These are phyloP conservation scores for Hypoxylon sp. DNA, from an alignment of 2,329 filamentous ascomycete genomes.

Conservation along the genomic window DNA sequence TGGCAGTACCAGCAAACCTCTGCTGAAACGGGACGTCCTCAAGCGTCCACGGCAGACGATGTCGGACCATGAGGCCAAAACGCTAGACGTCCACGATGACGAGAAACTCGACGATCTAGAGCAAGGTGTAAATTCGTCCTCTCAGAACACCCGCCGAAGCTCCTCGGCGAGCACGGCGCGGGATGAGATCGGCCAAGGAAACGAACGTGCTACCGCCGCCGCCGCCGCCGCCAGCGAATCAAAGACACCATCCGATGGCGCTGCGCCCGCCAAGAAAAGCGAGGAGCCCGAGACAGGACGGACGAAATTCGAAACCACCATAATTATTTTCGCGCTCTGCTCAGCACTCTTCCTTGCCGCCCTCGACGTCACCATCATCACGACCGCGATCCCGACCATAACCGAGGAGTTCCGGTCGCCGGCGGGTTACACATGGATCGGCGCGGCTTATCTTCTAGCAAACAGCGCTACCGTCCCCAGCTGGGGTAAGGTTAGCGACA, in stretches of 20 bases:
- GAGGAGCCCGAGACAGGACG: constrained; percentile 42
- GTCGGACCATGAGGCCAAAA: constrained; percentile 31
- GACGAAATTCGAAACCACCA: constrained; percentile 48
- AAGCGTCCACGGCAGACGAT: constrained; percentile 13
- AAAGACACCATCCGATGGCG: constrained; percentile 7
- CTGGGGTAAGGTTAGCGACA: constrained; percentile 74
- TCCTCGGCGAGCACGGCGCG: constrained; percentile 34
- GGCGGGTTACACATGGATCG: constrained; percentile 82
- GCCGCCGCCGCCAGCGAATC: neutral
- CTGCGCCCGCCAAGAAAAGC: constrained; percentile 14
- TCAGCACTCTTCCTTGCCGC: constrained; percentile 64
- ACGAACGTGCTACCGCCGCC: constrained; percentile 15
- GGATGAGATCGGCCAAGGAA: constrained; percentile 20
- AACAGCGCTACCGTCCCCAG: constrained; percentile 75
- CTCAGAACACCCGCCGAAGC: constrained; percentile 22
- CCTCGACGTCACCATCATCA: constrained; percentile 72
- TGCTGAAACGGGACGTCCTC: constrained; percentile 4
- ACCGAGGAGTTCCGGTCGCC: constrained; percentile 72
- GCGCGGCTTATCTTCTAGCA: constrained; percentile 78
- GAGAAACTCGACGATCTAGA: constrained; percentile 42
- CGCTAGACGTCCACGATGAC: constrained; percentile 34
- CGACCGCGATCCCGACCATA: constrained; percentile 76
- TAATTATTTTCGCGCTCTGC: constrained; percentile 52
- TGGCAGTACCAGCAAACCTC: constrained; percentile 9
- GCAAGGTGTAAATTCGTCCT: constrained; percentile 22